phyloP scores from a whole-genome alignment of 306 rosid genomes.

The Inga oerstediana region DNA sequence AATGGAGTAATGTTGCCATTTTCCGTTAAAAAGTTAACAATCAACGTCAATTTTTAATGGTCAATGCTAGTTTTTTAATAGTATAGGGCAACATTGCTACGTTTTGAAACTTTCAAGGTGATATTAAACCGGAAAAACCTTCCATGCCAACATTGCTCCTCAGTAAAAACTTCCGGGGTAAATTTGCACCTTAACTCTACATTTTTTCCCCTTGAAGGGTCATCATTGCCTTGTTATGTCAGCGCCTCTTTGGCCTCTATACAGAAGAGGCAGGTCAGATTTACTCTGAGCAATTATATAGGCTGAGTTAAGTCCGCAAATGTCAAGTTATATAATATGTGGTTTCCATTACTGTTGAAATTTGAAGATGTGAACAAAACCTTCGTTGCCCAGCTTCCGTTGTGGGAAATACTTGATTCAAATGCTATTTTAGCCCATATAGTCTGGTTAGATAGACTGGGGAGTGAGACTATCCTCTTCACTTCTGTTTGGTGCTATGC shows the following conservation, averaged over 20 bases:
- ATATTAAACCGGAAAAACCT: no score
- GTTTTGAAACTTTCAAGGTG: no score
- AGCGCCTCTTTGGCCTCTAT: background rate
- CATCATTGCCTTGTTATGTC: background rate
- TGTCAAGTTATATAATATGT: background rate
- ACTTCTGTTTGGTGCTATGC: conserved; percentile 17
- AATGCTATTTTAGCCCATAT: background rate
- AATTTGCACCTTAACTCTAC: no score
- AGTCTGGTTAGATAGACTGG: background rate
- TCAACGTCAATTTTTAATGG: no score
- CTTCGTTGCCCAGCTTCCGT: conserved; percentile 2
- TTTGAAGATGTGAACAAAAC: background rate
- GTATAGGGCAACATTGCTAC: no score
- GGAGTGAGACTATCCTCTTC: background rate
- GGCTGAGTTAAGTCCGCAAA: background rate
- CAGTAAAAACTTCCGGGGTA: no score
- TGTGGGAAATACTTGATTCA: background rate
- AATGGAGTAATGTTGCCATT: no score
- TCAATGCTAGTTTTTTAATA: no score
- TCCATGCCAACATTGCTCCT: no score
- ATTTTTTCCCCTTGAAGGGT: background rate
- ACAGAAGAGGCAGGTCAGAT: background rate
- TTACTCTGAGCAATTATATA: background rate
- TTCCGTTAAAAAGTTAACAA: no score
- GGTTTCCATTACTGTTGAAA: background rate